phyloP scores from a whole-genome alignment of 2,329 filamentous ascomycete genomes.

The Paracorniculantispora psalliotae region DNA sequence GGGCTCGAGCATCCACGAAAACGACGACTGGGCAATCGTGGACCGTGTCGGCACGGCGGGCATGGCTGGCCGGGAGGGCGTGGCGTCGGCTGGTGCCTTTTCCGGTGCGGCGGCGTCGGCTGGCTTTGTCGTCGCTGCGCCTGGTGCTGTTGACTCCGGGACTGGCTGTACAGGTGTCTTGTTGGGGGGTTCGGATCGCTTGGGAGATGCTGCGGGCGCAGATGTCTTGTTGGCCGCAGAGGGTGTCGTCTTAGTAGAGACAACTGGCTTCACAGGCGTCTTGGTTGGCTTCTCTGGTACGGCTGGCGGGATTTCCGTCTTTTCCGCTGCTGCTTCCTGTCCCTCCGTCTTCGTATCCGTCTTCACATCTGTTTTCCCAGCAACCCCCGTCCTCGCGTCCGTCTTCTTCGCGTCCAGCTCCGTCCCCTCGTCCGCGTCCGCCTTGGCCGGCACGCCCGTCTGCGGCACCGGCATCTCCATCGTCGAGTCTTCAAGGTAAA shows the following conservation, averaged over 20 bases:
- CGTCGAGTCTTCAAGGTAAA: slow-evolving; percentile 54
- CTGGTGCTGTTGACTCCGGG: background rate
- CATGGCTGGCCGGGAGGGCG: slow-evolving; percentile 25
- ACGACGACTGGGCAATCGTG: slow-evolving; percentile 67
- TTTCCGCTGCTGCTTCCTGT: background rate
- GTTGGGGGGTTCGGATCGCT: no score
- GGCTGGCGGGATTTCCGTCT: background rate
- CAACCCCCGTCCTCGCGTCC: background rate
- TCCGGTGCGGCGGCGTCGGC: background rate
- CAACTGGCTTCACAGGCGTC: background rate
- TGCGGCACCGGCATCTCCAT: slow-evolving; percentile 38
- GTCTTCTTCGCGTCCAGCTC: background rate
- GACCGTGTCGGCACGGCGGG: slow-evolving; percentile 53
- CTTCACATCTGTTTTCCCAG: no score
- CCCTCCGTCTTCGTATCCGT: background rate
- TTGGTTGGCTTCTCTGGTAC: background rate
- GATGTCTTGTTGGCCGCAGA: background rate
- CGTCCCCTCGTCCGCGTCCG: background rate
- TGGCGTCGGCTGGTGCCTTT: slow-evolving; percentile 16
- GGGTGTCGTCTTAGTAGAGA: background rate
- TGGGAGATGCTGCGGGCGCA: background rate
- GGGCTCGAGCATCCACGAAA: slow-evolving; percentile 72
- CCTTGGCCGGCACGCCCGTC: background rate
- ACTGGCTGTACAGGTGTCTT: background rate
- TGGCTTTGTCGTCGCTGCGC: no score